Conservation (phyloP, 2,329 filamentous ascomycete species). For the Didymella sp. region DNA sequence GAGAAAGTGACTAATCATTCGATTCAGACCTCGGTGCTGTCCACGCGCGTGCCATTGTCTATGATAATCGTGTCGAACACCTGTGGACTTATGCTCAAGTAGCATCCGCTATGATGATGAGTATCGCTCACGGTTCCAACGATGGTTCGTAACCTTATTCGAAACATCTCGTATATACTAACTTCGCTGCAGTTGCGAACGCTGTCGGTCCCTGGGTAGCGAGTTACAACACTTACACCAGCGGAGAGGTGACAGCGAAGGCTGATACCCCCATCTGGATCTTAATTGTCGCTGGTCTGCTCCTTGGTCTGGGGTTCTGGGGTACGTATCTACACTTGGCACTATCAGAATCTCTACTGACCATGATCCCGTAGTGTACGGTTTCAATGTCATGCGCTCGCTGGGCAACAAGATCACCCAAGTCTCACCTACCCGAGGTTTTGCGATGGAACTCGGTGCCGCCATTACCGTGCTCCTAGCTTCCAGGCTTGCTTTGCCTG, state of each 20-base stretch:
- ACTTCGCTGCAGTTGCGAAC: constrained; percentile 57
- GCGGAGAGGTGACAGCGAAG: constrained; percentile 55
- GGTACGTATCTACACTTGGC: constrained; percentile 60
- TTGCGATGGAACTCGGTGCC: constrained; percentile 47
- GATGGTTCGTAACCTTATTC: constrained; percentile 46
- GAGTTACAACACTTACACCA: constrained; percentile 67
- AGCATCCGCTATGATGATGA: constrained; percentile 71
- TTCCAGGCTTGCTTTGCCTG: constrained; percentile 66
- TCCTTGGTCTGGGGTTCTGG: constrained; percentile 64
- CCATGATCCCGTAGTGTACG: neutral
- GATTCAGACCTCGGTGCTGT: constrained; percentile 42
- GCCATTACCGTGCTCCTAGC: constrained; percentile 69
- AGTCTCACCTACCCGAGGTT: constrained; percentile 64
- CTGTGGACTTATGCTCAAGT: constrained; percentile 54
- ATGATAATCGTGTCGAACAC: constrained; percentile 58
- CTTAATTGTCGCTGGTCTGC: constrained; percentile 61
- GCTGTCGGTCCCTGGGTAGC: constrained; percentile 63
- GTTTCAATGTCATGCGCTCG: constrained; percentile 65
- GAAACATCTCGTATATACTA: neutral
- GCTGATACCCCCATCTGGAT: constrained; percentile 66
- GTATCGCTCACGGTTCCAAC: constrained; percentile 75
- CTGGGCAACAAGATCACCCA: constrained; percentile 68
- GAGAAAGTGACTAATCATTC: neutral
- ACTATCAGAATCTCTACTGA: neutral
- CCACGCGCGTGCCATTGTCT: constrained; percentile 52